These are phyloP conservation scores for Thraustochytrium sp. DNA, from an alignment of 352 stramenopile species.

Conservation along the genomic window DNA sequence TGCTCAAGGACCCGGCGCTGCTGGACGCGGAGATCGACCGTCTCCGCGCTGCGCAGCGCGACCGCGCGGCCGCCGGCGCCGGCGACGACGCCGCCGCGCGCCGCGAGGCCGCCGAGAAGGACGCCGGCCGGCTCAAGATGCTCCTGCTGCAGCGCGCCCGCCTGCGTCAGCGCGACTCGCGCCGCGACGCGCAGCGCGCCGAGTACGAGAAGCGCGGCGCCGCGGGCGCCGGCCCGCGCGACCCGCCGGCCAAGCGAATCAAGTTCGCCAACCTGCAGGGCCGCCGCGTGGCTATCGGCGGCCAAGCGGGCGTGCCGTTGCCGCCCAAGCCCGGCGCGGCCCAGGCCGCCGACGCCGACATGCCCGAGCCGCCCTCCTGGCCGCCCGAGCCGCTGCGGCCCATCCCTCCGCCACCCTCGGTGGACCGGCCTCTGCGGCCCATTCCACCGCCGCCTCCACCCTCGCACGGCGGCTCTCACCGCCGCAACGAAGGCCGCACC, in stretches of 20 bases:
- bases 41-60: neutral
- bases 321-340: neutral
- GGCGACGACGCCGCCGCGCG: neutral
- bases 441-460: neutral
- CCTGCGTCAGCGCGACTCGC: neutral
- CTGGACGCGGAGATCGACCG: slow-evolving; percentile 1
- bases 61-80: neutral
- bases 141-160: neutral
- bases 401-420: neutral
- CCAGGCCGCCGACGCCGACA: neutral
- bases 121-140: neutral
- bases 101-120: neutral
- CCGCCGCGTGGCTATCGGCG: neutral
- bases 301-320: neutral
- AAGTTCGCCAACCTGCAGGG: slow-evolving; percentile 4
- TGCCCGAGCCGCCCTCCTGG: neutral
- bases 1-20: neutral
- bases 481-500: too few relatives aligned
- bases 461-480: neutral
- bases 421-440: neutral
- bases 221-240: neutral
- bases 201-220: neutral
- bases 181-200: neutral
- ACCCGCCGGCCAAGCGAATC: neutral
- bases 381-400: neutral